A percentile compares a stretch with the other conserved stretches of the same genome.
phyloP scores from a whole-genome alignment of 2,329 filamentous ascomycete genomes.

The Verticillium dahliae region DNA sequence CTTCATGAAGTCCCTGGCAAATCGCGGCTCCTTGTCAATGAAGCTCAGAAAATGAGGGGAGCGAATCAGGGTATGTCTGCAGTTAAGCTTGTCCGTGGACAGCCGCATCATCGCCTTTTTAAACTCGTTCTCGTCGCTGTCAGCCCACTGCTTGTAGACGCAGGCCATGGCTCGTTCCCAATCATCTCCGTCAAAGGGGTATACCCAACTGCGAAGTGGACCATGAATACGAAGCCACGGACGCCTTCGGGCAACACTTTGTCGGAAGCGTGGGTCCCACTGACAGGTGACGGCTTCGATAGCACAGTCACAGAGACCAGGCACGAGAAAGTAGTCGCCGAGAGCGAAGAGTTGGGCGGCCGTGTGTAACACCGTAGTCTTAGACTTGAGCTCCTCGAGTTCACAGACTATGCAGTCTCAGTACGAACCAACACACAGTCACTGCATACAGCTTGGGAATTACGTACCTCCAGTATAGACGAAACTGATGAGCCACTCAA shows the following conservation, averaged over 20 bases:
- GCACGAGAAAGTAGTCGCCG: background rate
- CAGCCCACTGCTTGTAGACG: background rate
- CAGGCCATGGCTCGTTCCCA: background rate
- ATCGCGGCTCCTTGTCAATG: background rate
- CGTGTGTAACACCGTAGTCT: background rate
- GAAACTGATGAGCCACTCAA: slow-evolving; percentile 1
- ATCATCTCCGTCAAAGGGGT: background rate
- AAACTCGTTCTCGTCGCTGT: background rate
- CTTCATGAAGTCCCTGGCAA: background rate
- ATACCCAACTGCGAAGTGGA: background rate
- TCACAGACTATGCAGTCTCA: background rate
- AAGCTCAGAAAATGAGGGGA: background rate
- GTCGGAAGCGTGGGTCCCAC: background rate
- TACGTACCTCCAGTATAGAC: slow-evolving; percentile 2
- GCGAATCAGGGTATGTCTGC: background rate
- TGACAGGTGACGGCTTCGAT: background rate
- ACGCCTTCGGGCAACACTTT: background rate
- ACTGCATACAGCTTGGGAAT: no score
- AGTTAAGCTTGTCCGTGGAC: background rate
- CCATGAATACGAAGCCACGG: background rate
- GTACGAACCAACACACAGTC: background rate
- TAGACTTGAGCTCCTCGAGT: background rate
- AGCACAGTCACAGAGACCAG: background rate
- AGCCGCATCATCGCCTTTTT: background rate
- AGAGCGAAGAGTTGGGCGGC: background rate